A percentile compares a stretch with the other conserved stretches of the same genome.
Conservation (phyloP, 2,329 filamentous ascomycete species). For the Aspergillus thermomutatus region DNA sequence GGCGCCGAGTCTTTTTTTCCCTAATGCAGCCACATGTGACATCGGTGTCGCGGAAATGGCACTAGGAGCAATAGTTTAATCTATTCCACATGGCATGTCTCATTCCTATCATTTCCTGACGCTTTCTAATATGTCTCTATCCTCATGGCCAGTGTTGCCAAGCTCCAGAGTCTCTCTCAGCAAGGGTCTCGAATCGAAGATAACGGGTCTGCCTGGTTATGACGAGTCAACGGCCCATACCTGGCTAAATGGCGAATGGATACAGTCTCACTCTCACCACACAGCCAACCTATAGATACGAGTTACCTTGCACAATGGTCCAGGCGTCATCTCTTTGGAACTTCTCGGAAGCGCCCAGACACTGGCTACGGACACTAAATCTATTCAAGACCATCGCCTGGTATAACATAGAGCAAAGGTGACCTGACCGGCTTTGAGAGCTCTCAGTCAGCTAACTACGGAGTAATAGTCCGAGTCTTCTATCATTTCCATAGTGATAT, state of each 20-base stretch:
- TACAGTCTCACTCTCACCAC: background rate
- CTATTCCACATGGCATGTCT: background rate
- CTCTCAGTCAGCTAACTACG: background rate
- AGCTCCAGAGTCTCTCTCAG: background rate
- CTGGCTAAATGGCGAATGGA: background rate
- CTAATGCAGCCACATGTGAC: background rate
- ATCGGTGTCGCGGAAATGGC: background rate
- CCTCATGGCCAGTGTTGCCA: background rate
- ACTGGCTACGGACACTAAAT: background rate
- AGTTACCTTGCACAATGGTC: background rate
- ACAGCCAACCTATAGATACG: no score
- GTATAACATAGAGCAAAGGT: conserved; percentile 8
- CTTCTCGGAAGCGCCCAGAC: background rate
- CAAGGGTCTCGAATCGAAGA: background rate
- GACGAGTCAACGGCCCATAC: background rate
- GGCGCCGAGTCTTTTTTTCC: background rate
- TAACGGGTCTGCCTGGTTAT: background rate
- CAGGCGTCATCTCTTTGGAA: background rate
- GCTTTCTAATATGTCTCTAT: background rate
- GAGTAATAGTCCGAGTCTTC: background rate
- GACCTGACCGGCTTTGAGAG: background rate
- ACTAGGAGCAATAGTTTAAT: background rate
- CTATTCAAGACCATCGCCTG: conserved; percentile 1
- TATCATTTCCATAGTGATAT: background rate
- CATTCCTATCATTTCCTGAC: background rate